A percentile compares a stretch with the other conserved stretches of the same genome.
phyloP scores from a whole-genome alignment of 805 yeast species.

The Teunomyces aglyptinius region DNA sequence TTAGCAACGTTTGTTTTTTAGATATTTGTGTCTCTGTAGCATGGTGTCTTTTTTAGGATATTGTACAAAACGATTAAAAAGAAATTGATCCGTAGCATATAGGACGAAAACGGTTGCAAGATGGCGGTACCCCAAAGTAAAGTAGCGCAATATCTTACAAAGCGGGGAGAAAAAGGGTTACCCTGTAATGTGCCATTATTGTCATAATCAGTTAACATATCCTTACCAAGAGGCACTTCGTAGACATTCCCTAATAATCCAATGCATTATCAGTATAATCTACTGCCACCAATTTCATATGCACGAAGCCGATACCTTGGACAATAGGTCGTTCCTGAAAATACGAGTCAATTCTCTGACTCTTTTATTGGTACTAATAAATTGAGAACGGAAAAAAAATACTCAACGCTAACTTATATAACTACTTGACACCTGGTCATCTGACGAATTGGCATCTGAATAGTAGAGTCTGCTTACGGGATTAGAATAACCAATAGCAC shows the following conservation, averaged over 20 bases:
- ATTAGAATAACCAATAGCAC: not conserved
- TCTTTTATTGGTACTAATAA: conserved; percentile 2
- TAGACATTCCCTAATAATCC: not conserved
- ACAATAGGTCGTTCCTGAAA: not conserved
- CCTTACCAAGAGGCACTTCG: not conserved
- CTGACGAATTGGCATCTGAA: conserved; percentile 4
- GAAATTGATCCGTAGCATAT: not conserved
- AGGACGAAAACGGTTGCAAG: not conserved
- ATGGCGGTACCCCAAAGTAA: not conserved
- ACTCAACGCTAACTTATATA: conserved; percentile 2
- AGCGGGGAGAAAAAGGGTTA: not conserved
- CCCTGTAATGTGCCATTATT: not conserved
- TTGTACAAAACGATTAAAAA: not conserved
- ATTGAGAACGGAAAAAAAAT: conserved; percentile 3
- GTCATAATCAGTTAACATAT: not conserved
- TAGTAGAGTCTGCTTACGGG: not conserved
- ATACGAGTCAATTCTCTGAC: conserved; percentile 4
- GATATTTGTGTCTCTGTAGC: not conserved
- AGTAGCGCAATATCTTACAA: not conserved
- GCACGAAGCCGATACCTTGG: not conserved
- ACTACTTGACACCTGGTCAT: conserved; percentile 4
- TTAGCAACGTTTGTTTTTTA: conserved; percentile 2
- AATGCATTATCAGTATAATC: not conserved
- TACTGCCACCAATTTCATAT: not conserved
- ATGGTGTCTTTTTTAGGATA: conserved; percentile 2